Evolutionary conservation across 306 rosid genomes (phyloP).

Genomic region (Gastrolobium villosum): DNA sequence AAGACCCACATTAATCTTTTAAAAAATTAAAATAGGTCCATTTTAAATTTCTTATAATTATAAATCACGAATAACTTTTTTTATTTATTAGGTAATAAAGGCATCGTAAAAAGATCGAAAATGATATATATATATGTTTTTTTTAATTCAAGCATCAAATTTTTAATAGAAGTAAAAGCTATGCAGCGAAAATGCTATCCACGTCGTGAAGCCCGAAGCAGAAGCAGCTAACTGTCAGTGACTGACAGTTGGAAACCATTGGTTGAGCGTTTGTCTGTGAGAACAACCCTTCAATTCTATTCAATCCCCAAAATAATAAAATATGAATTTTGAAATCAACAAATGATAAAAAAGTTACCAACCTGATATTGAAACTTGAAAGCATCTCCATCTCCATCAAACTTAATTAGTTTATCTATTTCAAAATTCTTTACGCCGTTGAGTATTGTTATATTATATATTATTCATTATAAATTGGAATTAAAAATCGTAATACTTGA

Average conservation of each 20-base stretch:
- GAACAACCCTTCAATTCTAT: slow-evolving; percentile 1
- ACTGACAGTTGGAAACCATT: slow-evolving; percentile 8
- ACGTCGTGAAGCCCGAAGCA: not conserved
- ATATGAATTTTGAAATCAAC: not conserved
- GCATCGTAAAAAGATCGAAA: no score
- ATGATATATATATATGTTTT: no score
- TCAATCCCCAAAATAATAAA: not conserved
- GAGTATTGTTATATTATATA: not conserved
- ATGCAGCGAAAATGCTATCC: no score
- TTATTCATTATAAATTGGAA: not conserved
- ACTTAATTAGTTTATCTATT: not conserved
- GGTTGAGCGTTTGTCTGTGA: not conserved
- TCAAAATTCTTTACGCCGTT: not conserved
- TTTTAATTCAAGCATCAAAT: no score
- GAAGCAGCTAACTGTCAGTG: not conserved
- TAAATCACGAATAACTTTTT: no score
- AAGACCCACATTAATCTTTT: no score
- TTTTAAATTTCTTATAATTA: no score
- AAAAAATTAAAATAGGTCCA: no score
- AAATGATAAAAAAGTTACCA: not conserved
- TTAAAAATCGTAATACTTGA: not conserved
- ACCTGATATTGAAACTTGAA: not conserved
- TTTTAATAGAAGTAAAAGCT: no score
- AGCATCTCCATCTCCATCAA: not conserved
- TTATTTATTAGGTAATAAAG: no score